These are phyloP conservation scores for Myxozyma kluyveri DNA, from an alignment of 805 yeast genomes.

Conservation along the genomic window DNA sequence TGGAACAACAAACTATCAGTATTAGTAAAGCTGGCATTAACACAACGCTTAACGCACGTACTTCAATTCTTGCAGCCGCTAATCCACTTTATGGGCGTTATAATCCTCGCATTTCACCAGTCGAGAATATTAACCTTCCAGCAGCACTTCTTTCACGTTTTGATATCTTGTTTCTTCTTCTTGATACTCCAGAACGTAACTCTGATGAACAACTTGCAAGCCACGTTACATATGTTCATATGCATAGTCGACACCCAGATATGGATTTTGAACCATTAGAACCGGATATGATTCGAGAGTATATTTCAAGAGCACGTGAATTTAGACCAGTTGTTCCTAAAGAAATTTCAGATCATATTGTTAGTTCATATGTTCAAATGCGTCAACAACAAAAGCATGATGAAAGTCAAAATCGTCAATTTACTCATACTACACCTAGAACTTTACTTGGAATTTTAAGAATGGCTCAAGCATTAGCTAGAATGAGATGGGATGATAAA, in stretches of 20 bases:
- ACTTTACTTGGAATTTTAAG: slow-evolving; percentile 87
- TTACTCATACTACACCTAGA: slow-evolving; percentile 93
- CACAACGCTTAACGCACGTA: slow-evolving; percentile 91
- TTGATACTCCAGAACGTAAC: slow-evolving; percentile 80
- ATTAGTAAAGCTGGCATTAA: slow-evolving; percentile 97
- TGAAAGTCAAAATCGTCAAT: slow-evolving; percentile 71
- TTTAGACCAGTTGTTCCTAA: slow-evolving; percentile 81
- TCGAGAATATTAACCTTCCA: slow-evolving; percentile 92
- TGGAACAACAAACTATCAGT: slow-evolving; percentile 98
- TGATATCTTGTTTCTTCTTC: slow-evolving; percentile 79
- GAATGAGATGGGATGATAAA: slow-evolving; percentile 71
- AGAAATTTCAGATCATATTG: slow-evolving; percentile 82
- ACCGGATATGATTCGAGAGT: slow-evolving; percentile 78
- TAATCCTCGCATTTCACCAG: slow-evolving; percentile 84
- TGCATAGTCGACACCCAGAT: slow-evolving; percentile 84
- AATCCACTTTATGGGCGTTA: slow-evolving; percentile 95
- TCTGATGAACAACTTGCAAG: slow-evolving; percentile 81
- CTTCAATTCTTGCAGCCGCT: slow-evolving; percentile 97
- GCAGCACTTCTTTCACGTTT: slow-evolving; percentile 95
- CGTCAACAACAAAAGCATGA: slow-evolving; percentile 85
- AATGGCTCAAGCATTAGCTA: slow-evolving; percentile 90
- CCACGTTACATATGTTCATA: slow-evolving; percentile 94
- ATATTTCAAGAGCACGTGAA: slow-evolving; percentile 78
- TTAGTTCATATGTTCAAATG: slow-evolving; percentile 81
- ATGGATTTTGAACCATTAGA: slow-evolving; percentile 72